Evolutionary conservation across 257 asterid genomes (phyloP), one percentile per base, ranked within the genome.

Genomic region (Thymus mandschuricus): DNA sequence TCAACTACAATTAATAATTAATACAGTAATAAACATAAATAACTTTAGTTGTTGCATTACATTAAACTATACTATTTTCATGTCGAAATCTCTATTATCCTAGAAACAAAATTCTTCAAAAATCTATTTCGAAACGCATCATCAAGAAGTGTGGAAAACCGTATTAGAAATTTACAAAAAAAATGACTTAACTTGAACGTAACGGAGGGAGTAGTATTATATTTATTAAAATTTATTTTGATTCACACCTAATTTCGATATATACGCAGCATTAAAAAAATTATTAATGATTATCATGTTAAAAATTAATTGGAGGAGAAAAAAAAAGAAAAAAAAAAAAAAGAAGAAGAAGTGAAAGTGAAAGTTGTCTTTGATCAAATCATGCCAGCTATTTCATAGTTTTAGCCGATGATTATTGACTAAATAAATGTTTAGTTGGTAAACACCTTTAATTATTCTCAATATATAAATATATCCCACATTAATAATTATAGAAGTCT

Each of bases 341-440:
- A 38, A 38, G 3, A 38, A 38, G 3, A 38, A 38, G 3, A 38
- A 38, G 10, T 27, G 46, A 58, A 34, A 58, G 2, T 44, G 66
- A 38, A 33, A 51, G 75, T 46, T 48, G 73, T 40, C 46, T 29
- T 49, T 27, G 65, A 68, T 68, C 61, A 78, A 72, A 69, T 78
- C 76, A 74, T 69, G 30, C 74, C 74, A 74, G 73, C 79, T 57
- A 62, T 59, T 10, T 66, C 60, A 61, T 34, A 40, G 72, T 64
- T 12, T 76, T 33, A 64, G 29, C 51, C 52, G 8, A 62, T 76
- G 49, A 71, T 71, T 50, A 41, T 34, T 15, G 35, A 3, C 9
- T 40, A 52, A 5, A 45, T 44, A 50, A 66, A 21, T 66, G 63
- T 27, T 46, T 43, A 41, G 75, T 68, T 68, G 79, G 72, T 72